These are phyloP conservation scores for Mucor plumbeus DNA, from an alignment of 371 early-diverging fungal genomes.

Conservation along the genomic window DNA sequence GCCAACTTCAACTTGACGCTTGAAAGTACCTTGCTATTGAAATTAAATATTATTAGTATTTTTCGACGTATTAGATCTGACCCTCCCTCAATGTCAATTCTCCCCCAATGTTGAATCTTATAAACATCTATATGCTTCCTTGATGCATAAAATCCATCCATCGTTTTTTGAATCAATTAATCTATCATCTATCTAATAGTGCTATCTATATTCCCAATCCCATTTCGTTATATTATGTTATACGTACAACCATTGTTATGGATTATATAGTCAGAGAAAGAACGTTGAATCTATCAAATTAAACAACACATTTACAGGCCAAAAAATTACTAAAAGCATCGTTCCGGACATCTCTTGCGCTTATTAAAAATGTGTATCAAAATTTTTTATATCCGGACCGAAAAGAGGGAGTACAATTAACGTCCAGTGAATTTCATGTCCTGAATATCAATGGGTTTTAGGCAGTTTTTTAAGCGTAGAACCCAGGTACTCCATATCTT, in stretches of 20 bases:
- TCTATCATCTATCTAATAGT: not conserved
- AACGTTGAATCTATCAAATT: slow-evolving; percentile 21
- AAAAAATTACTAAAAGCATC: slow-evolving; percentile 8
- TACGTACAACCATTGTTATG: slow-evolving; percentile 40
- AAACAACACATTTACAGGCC: slow-evolving; percentile 32
- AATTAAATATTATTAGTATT: not conserved
- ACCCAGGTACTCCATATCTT: no score
- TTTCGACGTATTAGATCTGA: not conserved
- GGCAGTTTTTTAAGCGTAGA: no score
- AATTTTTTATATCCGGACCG: slow-evolving; percentile 11
- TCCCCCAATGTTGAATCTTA: not conserved
- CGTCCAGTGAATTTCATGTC: no score
- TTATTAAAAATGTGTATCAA: not conserved
- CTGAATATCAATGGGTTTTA: no score
- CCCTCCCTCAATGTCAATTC: not conserved
- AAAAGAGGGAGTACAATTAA: not conserved
- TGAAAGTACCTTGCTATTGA: slow-evolving; percentile 68
- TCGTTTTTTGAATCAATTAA: slow-evolving; percentile 4
- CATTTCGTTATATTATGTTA: slow-evolving; percentile 13
- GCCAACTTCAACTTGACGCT: slow-evolving; percentile 97
- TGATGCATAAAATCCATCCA: not conserved
- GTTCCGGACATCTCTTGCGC: not conserved
- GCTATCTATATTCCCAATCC: not conserved
- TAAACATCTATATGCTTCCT: not conserved
- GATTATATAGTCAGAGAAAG: slow-evolving; percentile 43